Percentiles rank a stretch among this genome's conserved stretches.
Evolutionary conservation across 768 basidiomycete species (phyloP).

Genomic region (Mycena capillaripes): DNA sequence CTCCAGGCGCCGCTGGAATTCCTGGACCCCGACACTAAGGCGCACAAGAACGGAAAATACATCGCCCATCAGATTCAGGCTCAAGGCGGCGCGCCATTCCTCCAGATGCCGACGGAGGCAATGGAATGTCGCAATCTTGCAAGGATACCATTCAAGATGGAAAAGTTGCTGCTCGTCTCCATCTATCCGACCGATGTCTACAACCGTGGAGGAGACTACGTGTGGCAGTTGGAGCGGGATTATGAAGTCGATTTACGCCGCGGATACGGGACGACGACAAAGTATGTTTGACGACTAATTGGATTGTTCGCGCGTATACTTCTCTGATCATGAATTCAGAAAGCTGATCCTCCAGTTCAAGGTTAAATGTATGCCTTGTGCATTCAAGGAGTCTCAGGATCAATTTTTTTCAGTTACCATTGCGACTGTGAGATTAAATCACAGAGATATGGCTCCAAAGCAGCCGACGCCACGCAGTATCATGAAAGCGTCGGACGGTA

Average conservation of each 20-base stretch:
- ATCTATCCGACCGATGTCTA: not conserved
- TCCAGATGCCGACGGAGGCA: conserved; percentile 5
- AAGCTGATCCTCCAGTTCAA: no score
- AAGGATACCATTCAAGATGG: conserved; percentile 2
- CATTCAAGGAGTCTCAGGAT: no score
- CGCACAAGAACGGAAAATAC: conserved; percentile 10
- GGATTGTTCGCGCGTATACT: no score
- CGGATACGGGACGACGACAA: no score
- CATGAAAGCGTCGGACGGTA: no score
- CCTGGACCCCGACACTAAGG: not conserved
- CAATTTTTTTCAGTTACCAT: no score
- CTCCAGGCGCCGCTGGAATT: conserved; percentile 3
- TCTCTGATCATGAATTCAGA: no score
- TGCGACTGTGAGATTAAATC: no score
- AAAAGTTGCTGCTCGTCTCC: not conserved
- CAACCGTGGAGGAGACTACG: not conserved
- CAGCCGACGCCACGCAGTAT: no score
- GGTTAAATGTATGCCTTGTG: no score
- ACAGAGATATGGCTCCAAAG: no score
- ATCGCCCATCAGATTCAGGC: conserved; percentile 9
- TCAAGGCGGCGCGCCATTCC: not conserved
- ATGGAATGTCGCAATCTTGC: not conserved
- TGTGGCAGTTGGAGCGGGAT: not conserved
- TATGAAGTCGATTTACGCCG: conserved; percentile 5
- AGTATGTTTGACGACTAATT: no score